Evolutionary conservation across 225 moss, liverwort and hornwort genomes (phyloP).

Genomic region (Asterella californica): DNA sequence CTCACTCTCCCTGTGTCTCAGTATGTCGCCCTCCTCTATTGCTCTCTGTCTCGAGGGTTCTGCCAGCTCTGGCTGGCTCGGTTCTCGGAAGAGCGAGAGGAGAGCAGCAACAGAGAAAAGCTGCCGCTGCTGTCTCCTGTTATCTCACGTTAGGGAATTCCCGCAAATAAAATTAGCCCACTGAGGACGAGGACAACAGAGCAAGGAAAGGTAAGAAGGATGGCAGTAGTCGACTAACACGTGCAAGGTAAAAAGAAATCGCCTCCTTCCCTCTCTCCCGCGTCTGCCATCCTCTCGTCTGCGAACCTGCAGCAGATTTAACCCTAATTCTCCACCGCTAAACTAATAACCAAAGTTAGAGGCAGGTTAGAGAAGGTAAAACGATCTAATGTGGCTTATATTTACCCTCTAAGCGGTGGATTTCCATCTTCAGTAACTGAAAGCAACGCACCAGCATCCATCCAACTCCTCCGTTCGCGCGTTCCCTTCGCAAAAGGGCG

Average conservation of each 20-base stretch:
- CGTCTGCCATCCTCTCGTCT: not conserved
- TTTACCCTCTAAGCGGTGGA: not conserved
- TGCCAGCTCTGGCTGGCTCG: constrained; percentile 9
- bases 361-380: not conserved
- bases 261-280: not conserved
- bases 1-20: not conserved
- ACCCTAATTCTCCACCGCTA: not conserved
- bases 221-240: not conserved
- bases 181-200: not conserved
- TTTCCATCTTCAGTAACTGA: not conserved
- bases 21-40: not conserved
- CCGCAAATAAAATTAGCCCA: not conserved
- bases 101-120: not conserved
- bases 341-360: not conserved
- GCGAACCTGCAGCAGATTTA: not conserved
- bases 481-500: not conserved
- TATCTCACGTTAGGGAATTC: constrained; percentile 1
- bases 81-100: constrained; percentile 15
- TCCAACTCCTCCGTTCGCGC: not conserved
- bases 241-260: not conserved
- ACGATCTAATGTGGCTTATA: not conserved
- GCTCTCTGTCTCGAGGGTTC: constrained; percentile 5
- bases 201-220: not conserved
- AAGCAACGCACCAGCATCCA: not conserved
- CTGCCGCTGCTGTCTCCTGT: constrained; percentile 11